Percentiles rank a stretch among this genome's conserved stretches.
Conservation (phyloP, 1,139 yeast species). For the Magnusiomyces ingens region DNA sequence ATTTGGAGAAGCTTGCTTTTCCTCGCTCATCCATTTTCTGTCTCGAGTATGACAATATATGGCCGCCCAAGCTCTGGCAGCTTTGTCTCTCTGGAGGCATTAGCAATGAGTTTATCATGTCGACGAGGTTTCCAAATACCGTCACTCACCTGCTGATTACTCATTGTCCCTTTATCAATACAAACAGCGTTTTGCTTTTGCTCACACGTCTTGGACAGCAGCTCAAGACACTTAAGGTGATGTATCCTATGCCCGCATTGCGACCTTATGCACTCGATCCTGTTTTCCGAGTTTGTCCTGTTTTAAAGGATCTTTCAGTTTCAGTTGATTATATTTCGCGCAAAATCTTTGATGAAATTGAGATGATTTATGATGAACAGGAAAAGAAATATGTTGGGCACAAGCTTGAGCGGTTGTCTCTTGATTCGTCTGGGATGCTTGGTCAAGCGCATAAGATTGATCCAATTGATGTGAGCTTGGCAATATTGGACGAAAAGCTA, state of each 20-base stretch:
- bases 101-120: constrained; percentile 65
- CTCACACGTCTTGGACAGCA: constrained; percentile 59
- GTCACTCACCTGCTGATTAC: constrained; percentile 71
- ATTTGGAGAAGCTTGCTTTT: constrained; percentile 69
- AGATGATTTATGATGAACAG: constrained; percentile 23
- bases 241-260: constrained; percentile 85
- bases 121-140: constrained; percentile 62
- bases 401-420: constrained; percentile 57
- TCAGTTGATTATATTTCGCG: constrained; percentile 76
- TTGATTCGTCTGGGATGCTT: constrained; percentile 82
- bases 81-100: constrained; percentile 85
- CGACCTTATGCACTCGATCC: constrained; percentile 64
- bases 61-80: constrained; percentile 76
- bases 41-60: constrained; percentile 47
- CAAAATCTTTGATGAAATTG: constrained; percentile 31
- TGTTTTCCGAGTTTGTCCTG: constrained; percentile 70
- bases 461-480: constrained; percentile 83
- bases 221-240: constrained; percentile 55
- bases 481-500: constrained; percentile 68
- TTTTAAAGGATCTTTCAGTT: constrained; percentile 52
- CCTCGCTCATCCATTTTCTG: constrained; percentile 85
- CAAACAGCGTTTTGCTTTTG: constrained; percentile 52
- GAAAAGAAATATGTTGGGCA: constrained; percentile 32
- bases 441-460: constrained; percentile 79
- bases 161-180: constrained; percentile 72